Evolutionary conservation across 1,139 yeast genomes (phyloP).

Genomic region (Hanseniaspora uvarum): DNA sequence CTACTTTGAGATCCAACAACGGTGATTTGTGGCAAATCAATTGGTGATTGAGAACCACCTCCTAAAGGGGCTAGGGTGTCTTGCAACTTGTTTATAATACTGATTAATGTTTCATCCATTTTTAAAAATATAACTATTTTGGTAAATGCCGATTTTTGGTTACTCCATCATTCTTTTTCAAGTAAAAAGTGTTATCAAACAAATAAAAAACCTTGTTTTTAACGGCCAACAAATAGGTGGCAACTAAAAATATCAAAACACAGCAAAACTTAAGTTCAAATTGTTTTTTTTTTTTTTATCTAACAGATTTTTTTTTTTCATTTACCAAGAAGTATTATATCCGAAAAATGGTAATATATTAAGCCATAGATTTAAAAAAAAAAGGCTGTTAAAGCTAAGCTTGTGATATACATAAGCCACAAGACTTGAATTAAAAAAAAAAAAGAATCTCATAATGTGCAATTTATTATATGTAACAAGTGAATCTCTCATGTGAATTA

Average conservation of each 20-base stretch:
- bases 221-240: not conserved
- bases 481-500: too few species aligned
- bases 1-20: conserved; percentile 94
- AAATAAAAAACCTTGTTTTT: not conserved
- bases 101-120: conserved; percentile 85
- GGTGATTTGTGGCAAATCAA: conserved; percentile 90
- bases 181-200: not conserved
- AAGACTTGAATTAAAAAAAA: not conserved
- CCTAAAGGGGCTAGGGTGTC: conserved; percentile 93
- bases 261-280: not conserved
- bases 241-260: not conserved
- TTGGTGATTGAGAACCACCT: conserved; percentile 71
- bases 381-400: conserved; percentile 19
- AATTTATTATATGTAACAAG: too few species aligned
- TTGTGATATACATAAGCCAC: conserved; percentile 6
- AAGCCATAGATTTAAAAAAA: not conserved
- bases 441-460: too few species aligned
- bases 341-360: not conserved
- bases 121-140: not conserved
- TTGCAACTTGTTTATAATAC: conserved; percentile 85
- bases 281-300: not conserved
- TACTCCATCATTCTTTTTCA: too few species aligned
- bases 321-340: not conserved
- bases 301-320: not conserved
- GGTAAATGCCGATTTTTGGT: not conserved